phyloP scores from a whole-genome alignment of 106 monocot species.

The Allium fistulosum region DNA sequence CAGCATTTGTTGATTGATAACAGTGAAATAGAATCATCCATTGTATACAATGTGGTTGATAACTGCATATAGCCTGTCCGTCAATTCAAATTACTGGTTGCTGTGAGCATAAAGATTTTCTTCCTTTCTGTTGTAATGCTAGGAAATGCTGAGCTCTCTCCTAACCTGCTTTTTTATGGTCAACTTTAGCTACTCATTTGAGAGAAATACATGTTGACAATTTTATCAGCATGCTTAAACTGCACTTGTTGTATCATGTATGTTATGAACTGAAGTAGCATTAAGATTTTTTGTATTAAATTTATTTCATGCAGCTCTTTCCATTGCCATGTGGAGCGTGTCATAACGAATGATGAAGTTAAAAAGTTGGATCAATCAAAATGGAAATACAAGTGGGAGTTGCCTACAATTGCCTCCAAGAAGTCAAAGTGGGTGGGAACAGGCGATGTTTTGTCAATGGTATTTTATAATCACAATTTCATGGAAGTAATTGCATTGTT shows the following conservation, averaged over 20 bases:
- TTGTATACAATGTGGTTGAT: too few species aligned
- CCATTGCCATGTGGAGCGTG: conserved; percentile 34
- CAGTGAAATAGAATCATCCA: too few species aligned
- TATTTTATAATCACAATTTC: not conserved
- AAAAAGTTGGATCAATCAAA: conserved; percentile 36
- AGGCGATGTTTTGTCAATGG: conserved; percentile 28
- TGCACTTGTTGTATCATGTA: not conserved
- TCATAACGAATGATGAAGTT: conserved; percentile 42
- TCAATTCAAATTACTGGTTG: too few species aligned
- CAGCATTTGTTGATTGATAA: too few species aligned
- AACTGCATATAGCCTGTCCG: too few species aligned
- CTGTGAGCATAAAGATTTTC: too few species aligned
- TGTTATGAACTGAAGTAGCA: too few species aligned
- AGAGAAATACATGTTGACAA: too few species aligned
- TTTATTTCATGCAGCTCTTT: conserved; percentile 45
- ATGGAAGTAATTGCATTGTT: not conserved
- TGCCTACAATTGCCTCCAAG: conserved; percentile 34
- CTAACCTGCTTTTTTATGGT: too few species aligned
- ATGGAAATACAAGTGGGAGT: conserved; percentile 62
- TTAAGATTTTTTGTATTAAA: conserved; percentile 1
- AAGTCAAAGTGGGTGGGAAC: conserved; percentile 66
- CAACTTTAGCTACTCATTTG: too few species aligned
- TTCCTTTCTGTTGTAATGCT: too few species aligned
- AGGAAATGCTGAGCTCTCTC: too few species aligned
- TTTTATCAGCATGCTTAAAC: not conserved